Evolutionary conservation across 345 rosid species (phyloP).

Genomic region (Eucalyptus virginea): DNA sequence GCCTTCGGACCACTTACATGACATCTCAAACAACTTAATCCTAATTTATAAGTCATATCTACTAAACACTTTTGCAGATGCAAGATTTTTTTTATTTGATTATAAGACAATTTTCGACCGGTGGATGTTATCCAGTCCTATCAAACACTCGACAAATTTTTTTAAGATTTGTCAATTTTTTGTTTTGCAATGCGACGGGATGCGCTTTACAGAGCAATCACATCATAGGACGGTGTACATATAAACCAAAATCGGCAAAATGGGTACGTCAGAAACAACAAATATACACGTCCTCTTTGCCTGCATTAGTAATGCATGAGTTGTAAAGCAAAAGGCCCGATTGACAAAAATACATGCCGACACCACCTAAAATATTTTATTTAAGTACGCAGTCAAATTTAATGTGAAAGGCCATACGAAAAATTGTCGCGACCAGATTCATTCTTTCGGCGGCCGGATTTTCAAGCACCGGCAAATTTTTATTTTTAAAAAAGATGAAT

Average conservation of each 20-base stretch:
- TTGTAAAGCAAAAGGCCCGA: background rate
- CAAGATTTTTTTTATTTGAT: background rate
- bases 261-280: background rate
- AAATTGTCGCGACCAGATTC: background rate
- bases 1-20: background rate
- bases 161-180: background rate
- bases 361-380: background rate
- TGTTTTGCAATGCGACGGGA: background rate
- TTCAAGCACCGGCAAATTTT: background rate
- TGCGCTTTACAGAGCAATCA: background rate
- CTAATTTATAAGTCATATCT: background rate
- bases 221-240: background rate
- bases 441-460: background rate
- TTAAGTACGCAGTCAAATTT: background rate
- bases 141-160: background rate
- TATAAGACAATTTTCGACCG: background rate
- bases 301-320: background rate
- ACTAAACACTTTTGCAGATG: background rate
- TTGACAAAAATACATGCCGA: background rate
- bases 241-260: background rate
- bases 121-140: background rate
- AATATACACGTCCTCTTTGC: background rate
- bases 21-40: background rate
- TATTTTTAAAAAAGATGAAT: background rate
- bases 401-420: background rate